Conservation (phyloP, 2,329 filamentous ascomycete genomes). For the Clarireedia homoeocarpa region DNA sequence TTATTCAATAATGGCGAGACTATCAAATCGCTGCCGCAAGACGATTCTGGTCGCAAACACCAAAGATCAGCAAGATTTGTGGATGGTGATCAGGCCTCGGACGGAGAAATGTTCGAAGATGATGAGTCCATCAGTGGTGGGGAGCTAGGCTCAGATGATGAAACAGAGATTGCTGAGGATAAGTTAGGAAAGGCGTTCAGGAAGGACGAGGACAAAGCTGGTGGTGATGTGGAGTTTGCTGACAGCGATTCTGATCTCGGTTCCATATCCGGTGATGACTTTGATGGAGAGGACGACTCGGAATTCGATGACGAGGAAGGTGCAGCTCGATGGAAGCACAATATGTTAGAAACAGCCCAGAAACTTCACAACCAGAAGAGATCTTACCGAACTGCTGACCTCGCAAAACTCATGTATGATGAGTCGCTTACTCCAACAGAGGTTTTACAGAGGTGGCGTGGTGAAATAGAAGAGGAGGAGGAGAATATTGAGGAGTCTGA, state of each 20-base stretch:
- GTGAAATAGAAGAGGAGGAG: conserved; percentile 52
- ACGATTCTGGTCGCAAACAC: conserved; percentile 54
- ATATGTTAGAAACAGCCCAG: conserved; percentile 68
- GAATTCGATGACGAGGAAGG: conserved; percentile 41
- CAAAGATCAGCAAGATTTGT: conserved; percentile 50
- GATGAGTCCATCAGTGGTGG: conserved; percentile 31
- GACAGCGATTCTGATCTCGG: conserved; percentile 96
- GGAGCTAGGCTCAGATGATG: conserved; percentile 39
- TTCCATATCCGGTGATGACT: conserved; percentile 60
- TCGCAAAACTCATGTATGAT: conserved; percentile 86
- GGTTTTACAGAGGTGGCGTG: conserved; percentile 73
- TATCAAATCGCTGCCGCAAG: conserved; percentile 50
- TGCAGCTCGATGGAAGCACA: conserved; percentile 77
- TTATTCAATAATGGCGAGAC: conserved; percentile 74
- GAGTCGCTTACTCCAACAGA: conserved; percentile 66
- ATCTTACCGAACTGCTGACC: conserved; percentile 70
- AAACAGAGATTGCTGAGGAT: conserved; percentile 49
- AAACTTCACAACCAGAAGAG: conserved; percentile 61
- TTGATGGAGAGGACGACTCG: conserved; percentile 37
- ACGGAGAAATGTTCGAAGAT: conserved; percentile 48
- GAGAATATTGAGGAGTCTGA: conserved; percentile 50
- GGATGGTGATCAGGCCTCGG: conserved; percentile 50
- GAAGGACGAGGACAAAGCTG: conserved; percentile 43
- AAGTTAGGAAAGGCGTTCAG: conserved; percentile 56
- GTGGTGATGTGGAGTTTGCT: conserved; percentile 79